Base-by-base conservation (phyloP, 2,329 filamentous ascomycete species). In the Fusarium pseudonygamai region DNA sequence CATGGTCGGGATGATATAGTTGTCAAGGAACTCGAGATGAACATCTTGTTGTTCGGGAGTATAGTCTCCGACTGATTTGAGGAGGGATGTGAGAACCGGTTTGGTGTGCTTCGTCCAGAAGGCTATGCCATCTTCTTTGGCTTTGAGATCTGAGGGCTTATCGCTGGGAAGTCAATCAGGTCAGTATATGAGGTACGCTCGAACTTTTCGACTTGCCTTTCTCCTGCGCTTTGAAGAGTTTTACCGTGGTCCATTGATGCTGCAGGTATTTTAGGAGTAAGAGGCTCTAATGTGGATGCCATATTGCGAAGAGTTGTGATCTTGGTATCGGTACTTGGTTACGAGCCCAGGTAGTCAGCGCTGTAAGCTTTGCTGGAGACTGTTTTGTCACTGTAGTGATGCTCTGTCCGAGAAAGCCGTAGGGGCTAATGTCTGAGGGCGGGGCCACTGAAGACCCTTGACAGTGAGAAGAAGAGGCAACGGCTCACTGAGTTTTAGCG, bases 51-150 rank as follows among this genome's bases (percentile, higher is more conserved):
- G 67, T 28, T 69, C 64, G 7, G 52, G 67, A 6, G 42, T 67
- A 30, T 69, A 67, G n/a, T 32, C 50, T 24, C 58, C 67, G 20
- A 67, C 58, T 1, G 58, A 43, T 30, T 56, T 67, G 24, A 69
- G 64, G 10, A 69, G 64, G 9, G 67, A 67, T 7, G 30, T 22
- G 7, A 69, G 32, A 7, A 69, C 58, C 6, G 67, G 32, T 18
- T 55, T 63, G 30, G 64, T 69, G 26, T 69, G 67, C 2, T 56
- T 60, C 40, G 46, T 67, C 67, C 67, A 69, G n/a, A 69, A 69
- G 2, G 32, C 46, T 8, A 69, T 28, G 12, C 58, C 64, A 42
- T 67, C 67, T n/a, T 55, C 50, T 28, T 49, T 59, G 2, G n/a
- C 36, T 37, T 59, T 50, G 24, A 26, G 13, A 4, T 10, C 24